Base-by-base conservation (phyloP, 257 asterid species). In the Paulownia fortunei region DNA sequence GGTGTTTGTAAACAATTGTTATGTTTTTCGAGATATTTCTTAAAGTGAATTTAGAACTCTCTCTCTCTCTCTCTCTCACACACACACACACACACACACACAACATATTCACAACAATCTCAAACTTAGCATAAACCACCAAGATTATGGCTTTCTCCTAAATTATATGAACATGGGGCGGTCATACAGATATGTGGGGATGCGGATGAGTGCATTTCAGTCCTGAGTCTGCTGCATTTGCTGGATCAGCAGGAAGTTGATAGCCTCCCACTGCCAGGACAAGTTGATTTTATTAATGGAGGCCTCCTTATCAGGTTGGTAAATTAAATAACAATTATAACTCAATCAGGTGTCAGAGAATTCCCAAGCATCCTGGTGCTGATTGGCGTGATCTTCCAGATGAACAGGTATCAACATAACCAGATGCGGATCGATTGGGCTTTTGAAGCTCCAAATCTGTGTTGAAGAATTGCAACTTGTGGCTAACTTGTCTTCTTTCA, bases 261-360 rank as follows among this genome's bases (percentile, higher is more conserved):
- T 30, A 88, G 77, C 82, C 87, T 91, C 69, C 95, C 95, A n/a
- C n/a, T n/a, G n/a, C n/a, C n/a, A n/a, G n/a, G n/a, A n/a, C n/a
- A n/a, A n/a, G n/a, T n/a, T n/a, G 93, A 91, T 75, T 91, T 91
- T 74, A 91, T 91, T 41, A 91, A 89, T 82, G 97, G 97, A n/a
- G 97, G 39, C 97, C 97, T 63, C 97, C 97, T 54, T 91, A 93
- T 77, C 97, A 89, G 94, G 94, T 89, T 59, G 58, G 82, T n/a
- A n/a, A n/a, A n/a, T 84, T 39, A 21, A 81, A 67, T 73, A 55
- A 23, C 32, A 9, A 18, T 39, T 59, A 11, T 42, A 12, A 24
- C 56, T 71, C 65, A 27, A 84, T 88, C 55, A 86, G 97, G 86
- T 91, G 95, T 74, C 87, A 87, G 81, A 81, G 84, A 74, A 90